A percentile compares a stretch with the other conserved stretches of the same genome.
Evolutionary conservation across 805 yeast genomes (phyloP).

Genomic region (Sungouiella blattae): DNA sequence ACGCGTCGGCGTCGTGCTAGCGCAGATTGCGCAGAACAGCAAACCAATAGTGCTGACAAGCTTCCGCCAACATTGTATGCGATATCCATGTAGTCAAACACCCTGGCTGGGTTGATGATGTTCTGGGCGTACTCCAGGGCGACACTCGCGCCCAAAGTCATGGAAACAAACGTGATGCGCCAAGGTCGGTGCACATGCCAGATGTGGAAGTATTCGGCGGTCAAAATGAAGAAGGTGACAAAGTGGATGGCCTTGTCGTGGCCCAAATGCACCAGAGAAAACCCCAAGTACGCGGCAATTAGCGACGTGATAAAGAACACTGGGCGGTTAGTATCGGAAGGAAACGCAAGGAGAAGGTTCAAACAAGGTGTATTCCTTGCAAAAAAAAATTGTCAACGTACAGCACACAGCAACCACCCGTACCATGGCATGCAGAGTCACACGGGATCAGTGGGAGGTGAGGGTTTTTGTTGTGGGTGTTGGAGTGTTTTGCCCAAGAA

Average conservation of each 20-base stretch:
- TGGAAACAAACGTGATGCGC: slow-evolving; percentile 30
- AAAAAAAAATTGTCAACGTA: no score
- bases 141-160: slow-evolving; percentile 47
- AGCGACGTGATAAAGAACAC: slow-evolving; percentile 25
- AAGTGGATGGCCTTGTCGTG: slow-evolving; percentile 55
- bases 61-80: slow-evolving; percentile 31
- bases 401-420: no score
- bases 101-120: slow-evolving; percentile 41
- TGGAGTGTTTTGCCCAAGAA: no score
- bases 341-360: no score
- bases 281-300: slow-evolving; percentile 46
- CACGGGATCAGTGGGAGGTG: no score
- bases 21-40: slow-evolving; percentile 6
- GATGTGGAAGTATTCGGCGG: slow-evolving; percentile 46
- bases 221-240: slow-evolving; percentile 42
- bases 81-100: slow-evolving; percentile 50
- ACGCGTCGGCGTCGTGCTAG: not conserved
- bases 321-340: slow-evolving; percentile 11
- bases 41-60: slow-evolving; percentile 20
- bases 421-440: no score
- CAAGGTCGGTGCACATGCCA: slow-evolving; percentile 29
- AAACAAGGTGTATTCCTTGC: no score
- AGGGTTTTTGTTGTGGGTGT: no score
- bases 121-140: slow-evolving; percentile 52
- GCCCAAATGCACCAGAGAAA: slow-evolving; percentile 43